Conservation (phyloP, 2,329 filamentous ascomycete species). For the Talaromyces sp. region DNA sequence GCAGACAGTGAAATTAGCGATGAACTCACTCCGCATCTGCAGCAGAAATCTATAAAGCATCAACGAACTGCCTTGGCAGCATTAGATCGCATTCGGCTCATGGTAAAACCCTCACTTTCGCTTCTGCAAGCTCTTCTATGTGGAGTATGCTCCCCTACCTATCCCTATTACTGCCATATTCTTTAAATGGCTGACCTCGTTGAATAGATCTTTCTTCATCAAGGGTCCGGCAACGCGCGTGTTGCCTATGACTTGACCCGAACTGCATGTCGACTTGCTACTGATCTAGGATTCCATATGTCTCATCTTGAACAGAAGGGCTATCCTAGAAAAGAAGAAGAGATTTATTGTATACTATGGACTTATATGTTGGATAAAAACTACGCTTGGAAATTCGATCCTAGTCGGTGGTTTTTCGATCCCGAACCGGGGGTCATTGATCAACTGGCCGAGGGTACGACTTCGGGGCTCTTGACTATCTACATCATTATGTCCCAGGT, state of each 20-base stretch:
- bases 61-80: constrained; percentile 12
- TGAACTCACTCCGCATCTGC: constrained; percentile 9
- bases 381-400: constrained; percentile 24
- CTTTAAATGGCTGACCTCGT: constrained; percentile 4
- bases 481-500: constrained; percentile 23
- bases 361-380: constrained; percentile 28
- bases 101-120: constrained; percentile 10
- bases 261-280: constrained; percentile 23
- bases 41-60: constrained; percentile 7
- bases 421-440: constrained; percentile 6
- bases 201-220: constrained; percentile 23
- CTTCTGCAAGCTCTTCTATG: constrained; percentile 16
- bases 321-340: constrained; percentile 16
- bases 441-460: constrained; percentile 1
- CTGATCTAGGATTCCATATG: constrained; percentile 17
- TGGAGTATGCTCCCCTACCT: neutral
- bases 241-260: constrained; percentile 21
- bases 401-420: constrained; percentile 8
- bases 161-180: constrained; percentile 3
- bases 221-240: constrained; percentile 23
- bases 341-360: constrained; percentile 26
- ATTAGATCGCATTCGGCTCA: constrained; percentile 19
- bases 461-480: constrained; percentile 15
- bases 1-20: constrained; percentile 6
- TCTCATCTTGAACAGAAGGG: neutral